These are phyloP conservation scores for Solanum medicagineum DNA, from an alignment of 257 asterid species.

Conservation along the genomic window DNA sequence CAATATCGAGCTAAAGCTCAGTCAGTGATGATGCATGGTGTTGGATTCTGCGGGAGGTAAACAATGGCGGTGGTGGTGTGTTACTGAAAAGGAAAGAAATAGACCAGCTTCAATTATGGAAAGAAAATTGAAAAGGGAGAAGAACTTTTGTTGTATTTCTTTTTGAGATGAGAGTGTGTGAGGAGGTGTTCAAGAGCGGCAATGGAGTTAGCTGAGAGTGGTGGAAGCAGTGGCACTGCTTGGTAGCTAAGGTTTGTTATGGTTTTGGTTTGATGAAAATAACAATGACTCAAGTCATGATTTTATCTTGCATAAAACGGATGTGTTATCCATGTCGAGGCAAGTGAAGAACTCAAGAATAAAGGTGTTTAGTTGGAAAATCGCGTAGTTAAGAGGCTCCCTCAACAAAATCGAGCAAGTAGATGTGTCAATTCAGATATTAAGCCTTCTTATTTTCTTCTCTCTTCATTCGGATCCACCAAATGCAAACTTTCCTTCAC, in stretches of 20 bases:
- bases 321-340: background rate
- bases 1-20: background rate
- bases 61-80: background rate
- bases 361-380: background rate
- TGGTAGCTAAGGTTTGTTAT: background rate
- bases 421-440: background rate
- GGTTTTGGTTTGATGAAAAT: background rate
- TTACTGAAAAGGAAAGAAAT: background rate
- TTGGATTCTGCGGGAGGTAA: background rate
- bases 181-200: background rate
- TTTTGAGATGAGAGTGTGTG: background rate
- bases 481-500: background rate
- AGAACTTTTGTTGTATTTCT: background rate
- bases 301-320: background rate
- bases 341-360: background rate
- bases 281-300: background rate
- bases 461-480: background rate
- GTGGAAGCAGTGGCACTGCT: background rate
- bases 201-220: background rate
- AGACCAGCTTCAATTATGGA: background rate
- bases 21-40: background rate
- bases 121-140: background rate
- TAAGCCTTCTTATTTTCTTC: background rate
- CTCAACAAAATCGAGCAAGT: background rate
- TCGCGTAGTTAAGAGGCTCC: background rate